Base-by-base conservation (phyloP, 2,329 filamentous ascomycete species). In the Hypoxylon sp. region DNA sequence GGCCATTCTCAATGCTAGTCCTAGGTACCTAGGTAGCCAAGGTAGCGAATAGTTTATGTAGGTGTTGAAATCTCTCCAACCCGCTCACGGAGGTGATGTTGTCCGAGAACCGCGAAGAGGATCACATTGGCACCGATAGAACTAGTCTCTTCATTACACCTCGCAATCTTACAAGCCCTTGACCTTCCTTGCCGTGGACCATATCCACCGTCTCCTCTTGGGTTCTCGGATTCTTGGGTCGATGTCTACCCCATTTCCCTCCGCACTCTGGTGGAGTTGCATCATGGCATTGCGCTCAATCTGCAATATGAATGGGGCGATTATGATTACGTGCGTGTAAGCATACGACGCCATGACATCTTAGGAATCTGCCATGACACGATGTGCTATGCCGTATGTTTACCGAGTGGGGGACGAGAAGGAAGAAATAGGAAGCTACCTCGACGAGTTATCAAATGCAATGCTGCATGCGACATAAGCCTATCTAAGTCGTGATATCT, bases 61-160 rank as follows among this genome's bases (percentile, higher is more conserved):
- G 37, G 10, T 41, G 19, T 41, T 17, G 10, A 10, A n/a, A 10
- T 6, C 37, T 15, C 13, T 34, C 11, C n/a, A 34, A 7, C 32
- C 26, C 17, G 13, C n/a, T 34, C 47, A 41, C 55, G 47, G 22
- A 55, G 54, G 49, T 61, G 57, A 64, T 53, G 50, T 49, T 17
- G 19, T 4, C 44, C 22, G 22, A n/a, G 22, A 26, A 26, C 28
- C 32, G 32, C n/a, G 32, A 15, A n/a, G 24, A 49, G 37, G 43
- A 34, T 62, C 32, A 49, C 15, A 22, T 57, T 47, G 17, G 48
- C 55, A 34, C 47, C 13, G 44, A 28, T 22, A 44, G 32, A 17
- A 46, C 20, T 39, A 30, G 20, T 13, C 17, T 43, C 30, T 28
- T 44, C 37, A 54, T 63, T 56, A 59, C 48, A 56, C 58, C 26